Evolutionary conservation across 2,329 filamentous ascomycete species (phyloP).

Genomic region (Thielaviopsis cerberus): DNA sequence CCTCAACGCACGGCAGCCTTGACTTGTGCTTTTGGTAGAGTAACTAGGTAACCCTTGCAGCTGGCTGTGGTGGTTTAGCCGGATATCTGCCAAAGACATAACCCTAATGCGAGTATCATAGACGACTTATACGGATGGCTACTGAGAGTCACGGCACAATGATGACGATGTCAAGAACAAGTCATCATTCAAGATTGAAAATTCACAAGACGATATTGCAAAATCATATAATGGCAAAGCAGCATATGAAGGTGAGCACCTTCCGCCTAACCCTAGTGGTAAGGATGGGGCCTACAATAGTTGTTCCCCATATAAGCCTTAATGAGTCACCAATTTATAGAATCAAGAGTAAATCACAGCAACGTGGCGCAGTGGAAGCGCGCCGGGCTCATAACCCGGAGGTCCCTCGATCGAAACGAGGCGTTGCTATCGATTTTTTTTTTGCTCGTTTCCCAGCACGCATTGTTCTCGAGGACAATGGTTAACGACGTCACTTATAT

Average conservation of each 20-base stretch:
- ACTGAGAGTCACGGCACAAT: background rate
- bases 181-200: background rate
- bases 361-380: constrained; percentile 13
- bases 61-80: background rate
- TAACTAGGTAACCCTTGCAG: background rate
- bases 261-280: background rate
- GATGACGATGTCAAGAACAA: background rate
- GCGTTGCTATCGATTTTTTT: constrained; percentile 6
- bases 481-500: background rate
- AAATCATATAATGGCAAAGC: no score
- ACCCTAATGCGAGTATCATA: background rate
- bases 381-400: constrained; percentile 13
- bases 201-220: no score
- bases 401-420: constrained; percentile 12
- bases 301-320: background rate
- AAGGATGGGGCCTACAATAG: background rate
- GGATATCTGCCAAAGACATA: background rate
- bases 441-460: background rate
- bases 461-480: background rate
- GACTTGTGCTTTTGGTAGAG: background rate
- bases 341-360: background rate
- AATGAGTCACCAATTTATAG: background rate
- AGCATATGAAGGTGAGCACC: no score
- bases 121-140: background rate
- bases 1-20: constrained; percentile 12